phyloP scores from a whole-genome alignment of 2,329 filamentous ascomycete species.

The Neofusicoccum umdonicola region DNA sequence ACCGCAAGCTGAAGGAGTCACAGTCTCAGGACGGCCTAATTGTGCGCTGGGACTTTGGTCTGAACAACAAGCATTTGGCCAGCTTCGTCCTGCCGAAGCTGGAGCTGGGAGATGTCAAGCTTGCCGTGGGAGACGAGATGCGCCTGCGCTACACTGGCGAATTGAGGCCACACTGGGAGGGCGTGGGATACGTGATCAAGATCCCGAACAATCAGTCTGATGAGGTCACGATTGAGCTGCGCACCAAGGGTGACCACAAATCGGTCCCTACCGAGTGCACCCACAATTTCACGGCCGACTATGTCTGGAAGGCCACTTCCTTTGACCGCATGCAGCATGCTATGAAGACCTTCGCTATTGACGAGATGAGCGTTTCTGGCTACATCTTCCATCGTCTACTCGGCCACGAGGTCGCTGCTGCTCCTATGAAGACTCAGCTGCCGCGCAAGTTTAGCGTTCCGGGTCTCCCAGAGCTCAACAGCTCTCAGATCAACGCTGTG shows the following conservation, averaged over 20 bases:
- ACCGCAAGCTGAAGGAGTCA: conserved; percentile 97
- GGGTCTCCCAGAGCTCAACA: conserved; percentile 89
- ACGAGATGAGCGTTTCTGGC: conserved; percentile 96
- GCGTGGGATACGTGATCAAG: conserved; percentile 98
- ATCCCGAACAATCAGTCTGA: conserved; percentile 99
- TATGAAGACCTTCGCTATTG: conserved; percentile 98
- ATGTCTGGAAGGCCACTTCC: conserved; percentile 98
- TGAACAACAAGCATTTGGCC: conserved; percentile 96
- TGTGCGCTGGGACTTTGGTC: conserved; percentile 89
- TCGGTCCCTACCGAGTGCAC: conserved; percentile 93
- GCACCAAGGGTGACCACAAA: conserved; percentile 93
- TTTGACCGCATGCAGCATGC: conserved; percentile 99
- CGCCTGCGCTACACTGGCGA: conserved; percentile 94
- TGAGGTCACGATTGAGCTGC: conserved; percentile 91
- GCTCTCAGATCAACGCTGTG: conserved; percentile 93
- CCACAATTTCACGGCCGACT: conserved; percentile 96
- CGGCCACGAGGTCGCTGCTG: conserved; percentile 89
- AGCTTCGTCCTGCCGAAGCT: conserved; percentile 96
- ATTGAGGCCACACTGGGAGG: conserved; percentile 88
- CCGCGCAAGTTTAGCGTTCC: conserved; percentile 97
- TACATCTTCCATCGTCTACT: conserved; percentile 98
- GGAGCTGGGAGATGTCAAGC: conserved; percentile 94
- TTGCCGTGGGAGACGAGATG: conserved; percentile 98
- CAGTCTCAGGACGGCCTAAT: conserved; percentile 95
- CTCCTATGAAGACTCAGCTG: conserved; percentile 91